phyloP scores from a whole-genome alignment of 1,139 yeast genomes.

The Lodderomyces theae region DNA sequence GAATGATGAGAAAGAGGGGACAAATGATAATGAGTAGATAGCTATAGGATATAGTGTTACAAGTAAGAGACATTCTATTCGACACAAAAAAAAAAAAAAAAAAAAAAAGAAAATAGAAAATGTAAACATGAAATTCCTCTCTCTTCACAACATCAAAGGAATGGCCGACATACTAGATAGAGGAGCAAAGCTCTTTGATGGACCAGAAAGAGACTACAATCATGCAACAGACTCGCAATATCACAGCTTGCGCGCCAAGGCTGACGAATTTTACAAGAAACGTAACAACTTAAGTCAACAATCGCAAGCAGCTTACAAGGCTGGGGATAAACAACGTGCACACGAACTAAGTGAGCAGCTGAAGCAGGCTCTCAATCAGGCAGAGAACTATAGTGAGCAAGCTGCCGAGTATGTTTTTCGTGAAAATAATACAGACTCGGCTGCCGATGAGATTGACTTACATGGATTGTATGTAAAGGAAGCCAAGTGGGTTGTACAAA shows the following conservation, averaged over 20 bases:
- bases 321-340: conserved; percentile 73
- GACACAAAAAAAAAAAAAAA: not conserved
- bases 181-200: conserved; percentile 37
- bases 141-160: not conserved
- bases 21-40: too few relatives aligned
- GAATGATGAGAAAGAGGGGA: too few relatives aligned
- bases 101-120: not conserved
- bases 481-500: conserved; percentile 74
- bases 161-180: conserved; percentile 29
- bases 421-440: conserved; percentile 84
- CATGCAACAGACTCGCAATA: conserved; percentile 71
- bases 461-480: conserved; percentile 92
- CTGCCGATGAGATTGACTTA: conserved; percentile 81
- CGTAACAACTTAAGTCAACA: conserved; percentile 56
- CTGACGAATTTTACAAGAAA: conserved; percentile 62
- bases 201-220: conserved; percentile 47
- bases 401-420: conserved; percentile 92
- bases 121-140: conserved; percentile 1
- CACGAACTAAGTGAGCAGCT: conserved; percentile 70
- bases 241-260: conserved; percentile 60
- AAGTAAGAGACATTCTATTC: too few relatives aligned
- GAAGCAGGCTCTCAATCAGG: conserved; percentile 55
- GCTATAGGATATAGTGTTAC: too few relatives aligned
- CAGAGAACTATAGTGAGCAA: conserved; percentile 66
- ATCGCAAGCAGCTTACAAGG: conserved; percentile 73